Base-by-base conservation (phyloP, 441 rosid genomes). In the California macrophylla region DNA sequence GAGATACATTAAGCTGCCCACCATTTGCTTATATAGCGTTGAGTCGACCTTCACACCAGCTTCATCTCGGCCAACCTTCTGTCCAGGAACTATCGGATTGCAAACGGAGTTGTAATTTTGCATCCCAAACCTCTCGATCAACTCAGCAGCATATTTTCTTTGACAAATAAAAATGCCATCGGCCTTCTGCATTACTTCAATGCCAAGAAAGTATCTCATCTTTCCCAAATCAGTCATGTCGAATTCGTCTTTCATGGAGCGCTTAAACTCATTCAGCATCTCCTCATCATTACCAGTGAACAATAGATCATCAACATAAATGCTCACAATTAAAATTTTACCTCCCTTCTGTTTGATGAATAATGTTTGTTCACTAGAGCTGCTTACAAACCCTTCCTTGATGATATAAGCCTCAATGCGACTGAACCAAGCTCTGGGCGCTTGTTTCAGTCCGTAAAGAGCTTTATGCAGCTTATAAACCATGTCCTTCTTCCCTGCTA, bases 261-360 rank as follows among this genome's bases (percentile, higher is more conserved):
- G 7, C 16, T 66, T 66, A n/a, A 66, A 66, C 21, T 4, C 5
- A n/a, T n/a, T n/a, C n/a, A n/a, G n/a, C n/a, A n/a, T n/a, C n/a
- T n/a, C n/a, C n/a, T n/a, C n/a, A n/a, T n/a, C n/a, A n/a, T 21
- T 3, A 8, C 30, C 16, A 3, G 42, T 23, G 20, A 15, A 66
- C 10, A 66, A 23, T 10, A 66, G 6, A 10, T 40, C 60, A 66
- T 36, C 58, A 36, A 40, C 60, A 40, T 66, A 66, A 6, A 66
- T 20, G 21, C 0, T 20, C 0, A 66, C 58, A 15, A 20, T 13
- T 4, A 36, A 9, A 20, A 66, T 6, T 2, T 42, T 2, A 42
- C 24, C 0, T 10, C 9, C 13, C 21, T 66, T 66, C 0, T n/a
- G n/a, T n/a, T n/a, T n/a, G n/a, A 40, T 13, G 20, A n/a, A 66